Conservation (phyloP, 1,284 basidiomycete genomes). For the Cystobasidiaceae sp. region DNA sequence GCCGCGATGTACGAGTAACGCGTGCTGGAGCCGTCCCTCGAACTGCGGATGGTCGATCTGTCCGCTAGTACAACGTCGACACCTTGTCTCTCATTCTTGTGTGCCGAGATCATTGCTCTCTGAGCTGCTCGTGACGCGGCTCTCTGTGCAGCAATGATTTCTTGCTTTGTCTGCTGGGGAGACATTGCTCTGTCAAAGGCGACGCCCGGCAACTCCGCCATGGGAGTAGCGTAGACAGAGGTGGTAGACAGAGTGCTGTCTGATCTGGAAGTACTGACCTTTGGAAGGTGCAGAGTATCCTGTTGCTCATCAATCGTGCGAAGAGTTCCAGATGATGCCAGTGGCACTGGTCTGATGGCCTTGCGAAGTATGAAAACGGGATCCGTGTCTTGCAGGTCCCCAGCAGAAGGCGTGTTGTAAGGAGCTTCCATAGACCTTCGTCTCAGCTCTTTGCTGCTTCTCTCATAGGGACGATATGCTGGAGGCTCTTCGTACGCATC, state of each 20-base stretch:
- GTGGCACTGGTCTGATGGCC: not conserved
- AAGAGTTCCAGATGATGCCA: not conserved
- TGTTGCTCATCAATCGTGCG: not conserved
- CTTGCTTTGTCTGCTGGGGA: conserved; percentile 60
- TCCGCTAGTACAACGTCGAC: conserved; percentile 80
- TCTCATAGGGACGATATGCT: conserved; percentile 59
- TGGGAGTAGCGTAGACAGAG: conserved; percentile 31
- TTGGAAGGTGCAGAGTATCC: not conserved
- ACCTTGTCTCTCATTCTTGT: conserved; percentile 74
- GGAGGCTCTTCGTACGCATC: conserved; percentile 79
- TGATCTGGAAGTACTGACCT: not conserved
- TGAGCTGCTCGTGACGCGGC: conserved; percentile 77
- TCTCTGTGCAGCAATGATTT: conserved; percentile 87
- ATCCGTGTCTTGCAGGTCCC: conserved; percentile 74
- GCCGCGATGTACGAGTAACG: conserved; percentile 86
- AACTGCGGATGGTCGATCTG: conserved; percentile 76
- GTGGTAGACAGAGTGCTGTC: conserved; percentile 7
- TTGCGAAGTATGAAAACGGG: conserved; percentile 71
- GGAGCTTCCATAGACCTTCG: conserved; percentile 83
- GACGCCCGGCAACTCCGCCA: conserved; percentile 8
- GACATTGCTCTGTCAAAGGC: conserved; percentile 9
- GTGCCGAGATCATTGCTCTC: conserved; percentile 74
- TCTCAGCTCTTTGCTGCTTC: conserved; percentile 60
- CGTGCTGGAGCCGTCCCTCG: conserved; percentile 59
- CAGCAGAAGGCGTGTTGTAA: conserved; percentile 60